A percentile compares a stretch with the other conserved stretches of the same genome.
phyloP scores from a whole-genome alignment of 2,329 filamentous ascomycete species.

The Ustilaginoidea virens region DNA sequence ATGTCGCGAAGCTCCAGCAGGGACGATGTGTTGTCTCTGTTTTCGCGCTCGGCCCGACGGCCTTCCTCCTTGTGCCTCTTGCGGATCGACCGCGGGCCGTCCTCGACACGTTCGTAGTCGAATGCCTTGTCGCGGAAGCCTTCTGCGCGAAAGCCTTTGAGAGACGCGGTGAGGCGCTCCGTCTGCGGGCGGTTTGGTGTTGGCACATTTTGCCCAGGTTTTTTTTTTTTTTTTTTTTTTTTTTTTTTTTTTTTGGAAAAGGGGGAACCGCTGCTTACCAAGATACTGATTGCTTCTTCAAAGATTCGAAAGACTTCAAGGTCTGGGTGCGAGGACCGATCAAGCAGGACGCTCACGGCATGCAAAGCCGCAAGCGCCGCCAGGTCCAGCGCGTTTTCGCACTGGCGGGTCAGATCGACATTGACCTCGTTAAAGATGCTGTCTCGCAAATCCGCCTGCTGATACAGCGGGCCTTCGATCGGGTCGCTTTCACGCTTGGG shows the following conservation, averaged over 20 bases:
- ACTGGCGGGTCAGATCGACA: slow-evolving; percentile 45
- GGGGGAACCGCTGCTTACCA: slow-evolving; percentile 23
- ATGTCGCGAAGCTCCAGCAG: slow-evolving; percentile 48
- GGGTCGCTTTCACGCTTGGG: slow-evolving; percentile 37
- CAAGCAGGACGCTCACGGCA: slow-evolving; percentile 45
- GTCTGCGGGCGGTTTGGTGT: too few species aligned
- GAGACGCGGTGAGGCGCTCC: slow-evolving; percentile 44
- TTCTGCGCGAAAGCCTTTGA: slow-evolving; percentile 45
- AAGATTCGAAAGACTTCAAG: slow-evolving; percentile 50
- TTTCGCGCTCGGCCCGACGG: slow-evolving; percentile 36
- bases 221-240: too few species aligned
- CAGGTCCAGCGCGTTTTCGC: slow-evolving; percentile 45
- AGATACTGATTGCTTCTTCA: slow-evolving; percentile 47
- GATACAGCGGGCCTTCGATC: slow-evolving; percentile 37
- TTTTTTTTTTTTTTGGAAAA: not conserved
- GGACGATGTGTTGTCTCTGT: slow-evolving; percentile 46
- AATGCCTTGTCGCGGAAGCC: slow-evolving; percentile 32
- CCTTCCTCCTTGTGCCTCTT: slow-evolving; percentile 23
- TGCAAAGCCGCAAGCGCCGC: slow-evolving; percentile 47
- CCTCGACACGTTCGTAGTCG: slow-evolving; percentile 24
- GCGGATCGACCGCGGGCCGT: slow-evolving; percentile 22
- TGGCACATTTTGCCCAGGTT: too few species aligned
- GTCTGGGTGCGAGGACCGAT: slow-evolving; percentile 42
- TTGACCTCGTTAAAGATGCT: slow-evolving; percentile 53
- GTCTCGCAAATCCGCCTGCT: slow-evolving; percentile 45